Percentiles rank a stretch among this genome's conserved stretches.
phyloP scores from a whole-genome alignment of 2,329 filamentous ascomycete species.

The Cytospora schulzeri region DNA sequence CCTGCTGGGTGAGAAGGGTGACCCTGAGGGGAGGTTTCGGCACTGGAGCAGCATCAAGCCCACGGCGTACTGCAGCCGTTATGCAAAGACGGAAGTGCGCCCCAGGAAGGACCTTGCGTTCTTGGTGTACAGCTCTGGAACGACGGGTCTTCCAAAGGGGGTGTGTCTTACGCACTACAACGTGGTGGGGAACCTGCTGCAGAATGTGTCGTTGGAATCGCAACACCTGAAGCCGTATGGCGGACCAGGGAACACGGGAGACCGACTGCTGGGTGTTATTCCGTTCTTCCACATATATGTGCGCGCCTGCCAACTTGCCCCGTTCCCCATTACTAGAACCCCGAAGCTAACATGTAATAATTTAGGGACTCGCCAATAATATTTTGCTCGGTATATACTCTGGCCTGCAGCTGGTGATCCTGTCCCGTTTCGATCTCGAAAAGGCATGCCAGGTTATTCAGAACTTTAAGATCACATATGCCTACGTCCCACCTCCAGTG shows the following conservation, averaged over 20 bases:
- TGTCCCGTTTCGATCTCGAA: conserved; percentile 81
- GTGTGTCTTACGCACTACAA: conserved; percentile 86
- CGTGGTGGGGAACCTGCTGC: conserved; percentile 72
- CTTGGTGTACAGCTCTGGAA: conserved; percentile 86
- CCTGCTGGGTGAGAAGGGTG: conserved; percentile 70
- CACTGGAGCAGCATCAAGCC: conserved; percentile 75
- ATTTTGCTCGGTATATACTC: conserved; percentile 68
- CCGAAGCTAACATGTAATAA: not conserved
- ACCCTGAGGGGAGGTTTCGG: conserved; percentile 60
- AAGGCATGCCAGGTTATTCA: conserved; percentile 78
- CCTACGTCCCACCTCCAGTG: conserved; percentile 83
- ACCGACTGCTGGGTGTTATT: conserved; percentile 75
- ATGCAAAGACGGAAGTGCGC: conserved; percentile 60
- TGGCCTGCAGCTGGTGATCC: conserved; percentile 68
- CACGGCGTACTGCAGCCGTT: conserved; percentile 59
- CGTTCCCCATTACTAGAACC: not conserved
- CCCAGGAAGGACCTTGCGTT: conserved; percentile 77
- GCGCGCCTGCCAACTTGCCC: conserved; percentile 35
- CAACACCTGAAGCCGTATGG: conserved; percentile 60
- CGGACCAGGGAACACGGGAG: conserved; percentile 62
- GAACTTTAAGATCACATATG: conserved; percentile 72
- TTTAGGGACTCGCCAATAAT: conserved; percentile 67
- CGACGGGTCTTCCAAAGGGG: conserved; percentile 88
- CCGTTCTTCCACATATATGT: conserved; percentile 94
- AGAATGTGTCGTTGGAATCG: conserved; percentile 56